These are phyloP conservation scores for Paraphoma chrysanthemicola DNA, from an alignment of 2,329 filamentous ascomycete genomes.

Conservation along the genomic window DNA sequence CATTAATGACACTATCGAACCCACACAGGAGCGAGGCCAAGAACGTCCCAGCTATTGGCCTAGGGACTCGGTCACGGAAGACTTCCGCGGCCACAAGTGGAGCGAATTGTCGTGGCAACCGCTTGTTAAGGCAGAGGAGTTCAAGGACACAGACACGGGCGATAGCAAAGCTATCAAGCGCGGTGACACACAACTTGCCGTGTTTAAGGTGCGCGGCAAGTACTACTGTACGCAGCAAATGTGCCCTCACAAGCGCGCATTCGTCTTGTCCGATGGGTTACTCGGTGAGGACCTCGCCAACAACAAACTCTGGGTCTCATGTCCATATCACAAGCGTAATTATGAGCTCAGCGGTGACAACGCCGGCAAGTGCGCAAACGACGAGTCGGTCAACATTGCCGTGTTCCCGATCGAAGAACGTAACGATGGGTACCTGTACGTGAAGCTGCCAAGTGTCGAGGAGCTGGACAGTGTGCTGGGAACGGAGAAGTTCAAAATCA, in stretches of 20 bases:
- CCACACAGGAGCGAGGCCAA: slow-evolving; percentile 75
- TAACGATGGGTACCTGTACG: slow-evolving; percentile 77
- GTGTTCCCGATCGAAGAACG: slow-evolving; percentile 80
- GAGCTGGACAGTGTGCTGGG: slow-evolving; percentile 82
- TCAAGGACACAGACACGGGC: slow-evolving; percentile 73
- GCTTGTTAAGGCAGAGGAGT: slow-evolving; percentile 73
- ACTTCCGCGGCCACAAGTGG: slow-evolving; percentile 77
- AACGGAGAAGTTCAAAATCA: slow-evolving; percentile 79
- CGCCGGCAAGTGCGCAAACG: slow-evolving; percentile 76
- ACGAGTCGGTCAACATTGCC: slow-evolving; percentile 77
- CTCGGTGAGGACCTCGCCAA: slow-evolving; percentile 70
- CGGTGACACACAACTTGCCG: slow-evolving; percentile 85
- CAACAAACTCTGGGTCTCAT: slow-evolving; percentile 81
- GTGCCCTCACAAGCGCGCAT: slow-evolving; percentile 91
- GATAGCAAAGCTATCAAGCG: slow-evolving; percentile 81
- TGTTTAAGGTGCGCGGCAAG: slow-evolving; percentile 81
- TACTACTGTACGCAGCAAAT: slow-evolving; percentile 92
- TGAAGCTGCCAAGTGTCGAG: slow-evolving; percentile 79
- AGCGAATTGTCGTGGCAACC: slow-evolving; percentile 78
- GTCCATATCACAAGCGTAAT: slow-evolving; percentile 89
- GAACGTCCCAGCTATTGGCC: slow-evolving; percentile 79
- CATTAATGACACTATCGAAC: slow-evolving; percentile 69
- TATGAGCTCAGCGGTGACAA: slow-evolving; percentile 74
- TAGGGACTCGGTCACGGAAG: slow-evolving; percentile 68
- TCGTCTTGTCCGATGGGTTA: slow-evolving; percentile 85